These are phyloP conservation scores for Pholiota adiposa DNA, from an alignment of 1,284 basidiomycete genomes.

Conservation along the genomic window DNA sequence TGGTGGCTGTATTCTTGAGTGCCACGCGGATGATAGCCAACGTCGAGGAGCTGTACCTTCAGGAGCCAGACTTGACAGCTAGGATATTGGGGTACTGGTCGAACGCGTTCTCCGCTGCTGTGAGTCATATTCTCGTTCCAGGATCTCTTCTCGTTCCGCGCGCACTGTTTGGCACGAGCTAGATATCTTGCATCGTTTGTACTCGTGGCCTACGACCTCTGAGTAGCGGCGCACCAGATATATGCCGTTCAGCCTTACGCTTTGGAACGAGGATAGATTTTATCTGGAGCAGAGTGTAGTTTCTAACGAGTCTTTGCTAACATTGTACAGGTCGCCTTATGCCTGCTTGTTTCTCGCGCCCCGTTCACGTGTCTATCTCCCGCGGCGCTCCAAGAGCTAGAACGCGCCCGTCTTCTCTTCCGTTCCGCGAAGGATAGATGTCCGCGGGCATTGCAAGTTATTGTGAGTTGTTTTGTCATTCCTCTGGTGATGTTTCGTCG, in stretches of 20 bases:
- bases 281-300: slow-evolving; percentile 1
- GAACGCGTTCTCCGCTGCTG: slow-evolving; percentile 68
- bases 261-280: neutral
- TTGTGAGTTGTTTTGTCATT: slow-evolving; percentile 35
- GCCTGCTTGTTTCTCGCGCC: slow-evolving; percentile 47
- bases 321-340: slow-evolving; percentile 42
- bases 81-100: slow-evolving; percentile 67
- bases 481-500: neutral
- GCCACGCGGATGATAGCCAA: slow-evolving; percentile 57
- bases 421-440: slow-evolving; percentile 44
- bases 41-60: slow-evolving; percentile 56
- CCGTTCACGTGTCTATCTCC: slow-evolving; percentile 50
- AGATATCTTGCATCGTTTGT: slow-evolving; percentile 1
- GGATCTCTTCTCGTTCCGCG: slow-evolving; percentile 6
- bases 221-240: slow-evolving; percentile 15
- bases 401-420: slow-evolving; percentile 46
- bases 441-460: slow-evolving; percentile 45
- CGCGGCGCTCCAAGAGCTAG: slow-evolving; percentile 48
- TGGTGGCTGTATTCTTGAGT: slow-evolving; percentile 62
- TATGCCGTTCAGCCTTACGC: neutral
- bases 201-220: neutral
- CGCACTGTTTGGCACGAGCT: neutral
- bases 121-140: slow-evolving; percentile 41
- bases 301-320: slow-evolving; percentile 12
- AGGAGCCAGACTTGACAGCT: slow-evolving; percentile 56